A percentile compares a stretch with the other conserved stretches of the same genome.
phyloP scores from a whole-genome alignment of 2,329 filamentous ascomycete species.

The Pseudogymnoascus sp. region DNA sequence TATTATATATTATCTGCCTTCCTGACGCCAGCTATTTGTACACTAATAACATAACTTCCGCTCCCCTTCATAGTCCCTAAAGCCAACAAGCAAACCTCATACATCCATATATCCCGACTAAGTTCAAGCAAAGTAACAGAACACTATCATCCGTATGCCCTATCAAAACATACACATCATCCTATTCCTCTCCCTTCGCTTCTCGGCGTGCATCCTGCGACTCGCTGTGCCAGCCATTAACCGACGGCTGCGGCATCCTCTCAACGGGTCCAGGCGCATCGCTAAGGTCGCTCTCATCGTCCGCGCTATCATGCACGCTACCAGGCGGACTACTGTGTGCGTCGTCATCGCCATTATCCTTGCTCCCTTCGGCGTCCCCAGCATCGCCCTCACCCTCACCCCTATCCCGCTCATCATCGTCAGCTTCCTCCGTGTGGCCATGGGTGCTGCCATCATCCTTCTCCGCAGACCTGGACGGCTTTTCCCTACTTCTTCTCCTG shows the following conservation, averaged over 20 bases:
- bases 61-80: not conserved
- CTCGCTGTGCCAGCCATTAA: constrained; percentile 5
- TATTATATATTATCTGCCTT: not conserved
- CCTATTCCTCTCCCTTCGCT: not conserved
- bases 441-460: not conserved
- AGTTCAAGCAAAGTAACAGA: not conserved
- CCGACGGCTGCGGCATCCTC: not conserved
- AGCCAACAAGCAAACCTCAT: not conserved
- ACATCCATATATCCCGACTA: not conserved
- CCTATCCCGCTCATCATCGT: not conserved
- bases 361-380: not conserved
- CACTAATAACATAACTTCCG: not conserved
- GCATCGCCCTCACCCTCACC: not conserved
- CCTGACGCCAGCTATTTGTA: not conserved
- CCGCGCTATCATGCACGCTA: constrained; percentile 42
- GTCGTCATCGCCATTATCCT: constrained; percentile 9
- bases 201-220: not conserved
- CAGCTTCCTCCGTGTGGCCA: not conserved
- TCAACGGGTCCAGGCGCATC: constrained; percentile 32
- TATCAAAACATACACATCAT: not conserved
- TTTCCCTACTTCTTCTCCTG: not conserved
- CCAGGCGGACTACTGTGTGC: constrained; percentile 17
- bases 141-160: not conserved
- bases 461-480: not conserved
- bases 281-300: constrained; percentile 48